Percentiles rank a stretch among this genome's conserved stretches.
Evolutionary conservation across 805 yeast genomes (phyloP).

Genomic region (Tetrapisispora phaffii): DNA sequence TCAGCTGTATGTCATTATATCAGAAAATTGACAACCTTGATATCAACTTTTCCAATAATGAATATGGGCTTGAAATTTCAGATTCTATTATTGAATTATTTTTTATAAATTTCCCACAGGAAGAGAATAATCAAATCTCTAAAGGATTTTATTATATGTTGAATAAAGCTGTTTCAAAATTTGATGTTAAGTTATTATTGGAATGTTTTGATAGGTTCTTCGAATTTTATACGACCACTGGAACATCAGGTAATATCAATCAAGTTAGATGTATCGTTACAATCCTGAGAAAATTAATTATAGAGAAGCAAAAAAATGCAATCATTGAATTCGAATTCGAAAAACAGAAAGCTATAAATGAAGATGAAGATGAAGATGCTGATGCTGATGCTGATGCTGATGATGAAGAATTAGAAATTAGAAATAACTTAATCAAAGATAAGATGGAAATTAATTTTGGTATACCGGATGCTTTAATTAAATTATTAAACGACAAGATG

Average conservation of each 20-base stretch:
- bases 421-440: not conserved
- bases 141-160: slow-evolving; percentile 32
- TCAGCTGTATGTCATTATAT: slow-evolving; percentile 38
- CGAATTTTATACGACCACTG: slow-evolving; percentile 18
- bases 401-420: slow-evolving; percentile 2
- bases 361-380: slow-evolving; percentile 9
- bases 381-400: too few species aligned
- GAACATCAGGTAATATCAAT: slow-evolving; percentile 15
- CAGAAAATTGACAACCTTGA: slow-evolving; percentile 22
- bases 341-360: slow-evolving; percentile 30
- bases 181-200: slow-evolving; percentile 28
- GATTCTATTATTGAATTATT: slow-evolving; percentile 39
- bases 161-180: slow-evolving; percentile 22
- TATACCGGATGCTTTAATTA: slow-evolving; percentile 31
- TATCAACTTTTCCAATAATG: slow-evolving; percentile 28
- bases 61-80: slow-evolving; percentile 29
- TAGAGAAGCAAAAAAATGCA: slow-evolving; percentile 43
- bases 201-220: slow-evolving; percentile 32
- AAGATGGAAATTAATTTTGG: slow-evolving; percentile 11
- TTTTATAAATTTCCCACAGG: slow-evolving; percentile 22
- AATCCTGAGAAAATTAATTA: slow-evolving; percentile 34
- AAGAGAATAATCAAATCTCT: slow-evolving; percentile 24
- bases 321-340: slow-evolving; percentile 53
- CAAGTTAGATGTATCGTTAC: slow-evolving; percentile 38
- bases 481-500: slow-evolving; percentile 22